Percentiles rank a stretch among this genome's conserved stretches.
phyloP scores from a whole-genome alignment of 208 protist genomes.

The Perkinsela sp. region DNA sequence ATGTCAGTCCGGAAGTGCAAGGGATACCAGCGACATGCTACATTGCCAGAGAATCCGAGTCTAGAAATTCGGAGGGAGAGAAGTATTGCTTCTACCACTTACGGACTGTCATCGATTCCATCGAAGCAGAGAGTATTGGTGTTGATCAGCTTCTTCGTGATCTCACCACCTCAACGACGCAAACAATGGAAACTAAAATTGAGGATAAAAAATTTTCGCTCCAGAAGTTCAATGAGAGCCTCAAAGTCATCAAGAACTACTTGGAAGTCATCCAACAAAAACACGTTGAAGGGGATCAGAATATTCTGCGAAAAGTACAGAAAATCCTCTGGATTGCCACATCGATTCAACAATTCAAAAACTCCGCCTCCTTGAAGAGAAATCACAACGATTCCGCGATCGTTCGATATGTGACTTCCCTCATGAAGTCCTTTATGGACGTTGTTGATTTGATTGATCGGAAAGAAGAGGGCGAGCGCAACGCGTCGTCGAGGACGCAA shows the following conservation, averaged over 20 bases:
- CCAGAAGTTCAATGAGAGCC: conserved; percentile 46
- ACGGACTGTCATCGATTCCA: conserved; percentile 68
- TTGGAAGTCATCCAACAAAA: conserved; percentile 22
- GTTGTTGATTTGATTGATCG: too few relatives aligned
- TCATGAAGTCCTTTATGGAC: background rate
- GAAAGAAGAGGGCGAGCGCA: too few relatives aligned
- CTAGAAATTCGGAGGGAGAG: conserved; percentile 31
- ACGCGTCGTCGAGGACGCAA: too few relatives aligned
- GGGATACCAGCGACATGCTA: conserved; percentile 21
- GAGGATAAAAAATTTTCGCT: conserved; percentile 71
- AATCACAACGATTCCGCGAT: background rate
- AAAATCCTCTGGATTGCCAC: background rate
- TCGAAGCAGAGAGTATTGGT: conserved; percentile 95
- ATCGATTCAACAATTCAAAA: background rate
- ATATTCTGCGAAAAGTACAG: background rate
- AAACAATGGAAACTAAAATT: conserved; percentile 74
- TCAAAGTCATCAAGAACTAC: conserved; percentile 66
- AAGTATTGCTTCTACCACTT: conserved; percentile 58
- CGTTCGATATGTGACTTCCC: background rate
- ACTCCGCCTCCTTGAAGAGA: background rate
- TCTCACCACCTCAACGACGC: conserved; percentile 80
- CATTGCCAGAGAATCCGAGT: conserved; percentile 49
- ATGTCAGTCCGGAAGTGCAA: conserved; percentile 55
- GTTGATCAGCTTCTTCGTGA: conserved; percentile 97
- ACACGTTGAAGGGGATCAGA: background rate